These are phyloP conservation scores for Botrytis aclada DNA, from an alignment of 2,329 filamentous ascomycete species.

Conservation along the genomic window DNA sequence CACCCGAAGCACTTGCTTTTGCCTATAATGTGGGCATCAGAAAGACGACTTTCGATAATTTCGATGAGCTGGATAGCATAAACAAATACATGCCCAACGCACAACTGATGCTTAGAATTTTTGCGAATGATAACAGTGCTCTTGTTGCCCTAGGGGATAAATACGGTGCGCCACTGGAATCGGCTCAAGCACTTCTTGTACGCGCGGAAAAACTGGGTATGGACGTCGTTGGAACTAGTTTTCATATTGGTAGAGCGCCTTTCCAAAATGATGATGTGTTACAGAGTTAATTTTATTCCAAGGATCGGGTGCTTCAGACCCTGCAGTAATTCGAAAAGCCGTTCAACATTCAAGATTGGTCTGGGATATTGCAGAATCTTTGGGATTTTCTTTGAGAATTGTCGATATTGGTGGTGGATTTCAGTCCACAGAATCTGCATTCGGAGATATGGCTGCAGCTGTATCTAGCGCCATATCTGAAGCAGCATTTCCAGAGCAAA, in stretches of 20 bases:
- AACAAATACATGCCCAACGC: background rate
- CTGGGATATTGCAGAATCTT: background rate
- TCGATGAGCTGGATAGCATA: constrained; percentile 1
- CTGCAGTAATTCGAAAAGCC: background rate
- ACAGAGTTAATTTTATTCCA: background rate
- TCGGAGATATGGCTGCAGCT: background rate
- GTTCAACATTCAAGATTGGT: background rate
- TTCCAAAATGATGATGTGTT: no score
- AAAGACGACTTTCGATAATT: background rate
- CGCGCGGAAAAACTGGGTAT: background rate
- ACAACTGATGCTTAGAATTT: background rate
- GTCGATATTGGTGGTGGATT: background rate
- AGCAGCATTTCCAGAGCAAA: background rate
- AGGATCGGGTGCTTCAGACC: background rate
- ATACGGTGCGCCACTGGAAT: background rate
- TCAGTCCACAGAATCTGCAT: background rate
- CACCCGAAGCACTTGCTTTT: background rate
- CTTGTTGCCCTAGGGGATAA: background rate
- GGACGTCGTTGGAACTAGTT: background rate
- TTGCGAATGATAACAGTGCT: background rate
- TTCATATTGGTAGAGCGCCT: background rate
- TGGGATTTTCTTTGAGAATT: background rate
- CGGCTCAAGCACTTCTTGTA: background rate
- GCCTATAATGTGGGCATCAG: background rate
- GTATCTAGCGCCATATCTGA: background rate